These are phyloP conservation scores for Botryosphaeria dothidea DNA, from an alignment of 2,329 filamentous ascomycete species.

Conservation along the genomic window DNA sequence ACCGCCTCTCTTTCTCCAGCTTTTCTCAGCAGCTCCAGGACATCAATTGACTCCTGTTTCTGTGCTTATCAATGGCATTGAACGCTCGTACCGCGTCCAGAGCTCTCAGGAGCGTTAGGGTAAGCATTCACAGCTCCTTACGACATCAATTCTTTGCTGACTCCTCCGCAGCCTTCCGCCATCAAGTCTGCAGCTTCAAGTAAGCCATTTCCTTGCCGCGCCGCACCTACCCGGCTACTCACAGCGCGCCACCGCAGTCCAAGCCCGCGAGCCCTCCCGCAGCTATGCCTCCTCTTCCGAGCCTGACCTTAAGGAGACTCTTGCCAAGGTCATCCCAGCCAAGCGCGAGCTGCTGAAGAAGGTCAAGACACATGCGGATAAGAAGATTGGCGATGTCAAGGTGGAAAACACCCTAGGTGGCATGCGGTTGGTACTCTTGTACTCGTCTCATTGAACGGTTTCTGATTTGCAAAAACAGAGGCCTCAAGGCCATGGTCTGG, in stretches of 20 bases:
- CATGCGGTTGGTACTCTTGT: slow-evolving; percentile 64
- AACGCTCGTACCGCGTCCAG: slow-evolving; percentile 62
- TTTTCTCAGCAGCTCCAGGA: background rate
- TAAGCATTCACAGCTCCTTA: slow-evolving; percentile 41
- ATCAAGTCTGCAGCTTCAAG: slow-evolving; percentile 36
- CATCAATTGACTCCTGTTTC: background rate
- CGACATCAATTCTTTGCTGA: slow-evolving; percentile 22
- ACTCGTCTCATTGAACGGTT: background rate
- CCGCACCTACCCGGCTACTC: slow-evolving; percentile 17
- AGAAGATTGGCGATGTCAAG: slow-evolving; percentile 88
- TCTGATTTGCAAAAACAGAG: slow-evolving; percentile 45
- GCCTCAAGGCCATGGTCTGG: slow-evolving; percentile 98
- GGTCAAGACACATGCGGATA: slow-evolving; percentile 81
- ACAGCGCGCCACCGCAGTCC: slow-evolving; percentile 29
- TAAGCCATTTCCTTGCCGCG: slow-evolving; percentile 27
- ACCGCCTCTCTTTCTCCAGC: background rate
- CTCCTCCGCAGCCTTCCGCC: slow-evolving; percentile 29
- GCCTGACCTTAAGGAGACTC: slow-evolving; percentile 83
- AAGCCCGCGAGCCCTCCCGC: slow-evolving; percentile 42
- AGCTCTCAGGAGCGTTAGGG: slow-evolving; percentile 65
- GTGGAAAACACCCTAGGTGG: slow-evolving; percentile 92
- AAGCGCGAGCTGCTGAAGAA: slow-evolving; percentile 93
- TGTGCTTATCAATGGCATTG: slow-evolving; percentile 58
- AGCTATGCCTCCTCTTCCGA: slow-evolving; percentile 75
- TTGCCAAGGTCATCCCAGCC: slow-evolving; percentile 81